These are phyloP conservation scores for Pyrus communis DNA, from an alignment of 306 rosid species.

Conservation along the genomic window DNA sequence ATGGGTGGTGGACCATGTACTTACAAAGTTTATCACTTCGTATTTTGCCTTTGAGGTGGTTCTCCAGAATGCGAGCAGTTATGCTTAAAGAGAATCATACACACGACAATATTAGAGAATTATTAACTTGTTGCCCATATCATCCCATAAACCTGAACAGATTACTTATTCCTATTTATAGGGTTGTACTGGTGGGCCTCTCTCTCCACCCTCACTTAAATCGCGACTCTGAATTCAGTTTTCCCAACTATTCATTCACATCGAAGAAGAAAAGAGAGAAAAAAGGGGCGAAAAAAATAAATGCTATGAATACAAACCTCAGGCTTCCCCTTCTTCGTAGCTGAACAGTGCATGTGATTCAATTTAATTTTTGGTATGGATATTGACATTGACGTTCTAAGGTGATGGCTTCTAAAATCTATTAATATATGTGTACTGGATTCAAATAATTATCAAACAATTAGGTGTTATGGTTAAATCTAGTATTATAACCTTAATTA, in stretches of 20 bases:
- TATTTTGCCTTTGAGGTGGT: neutral
- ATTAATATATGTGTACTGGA: neutral
- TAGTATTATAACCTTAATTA: neutral
- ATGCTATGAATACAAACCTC: neutral
- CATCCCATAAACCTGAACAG: neutral
- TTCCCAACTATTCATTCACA: neutral
- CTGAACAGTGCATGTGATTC: constrained; percentile 25
- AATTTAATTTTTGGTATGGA: constrained; percentile 21
- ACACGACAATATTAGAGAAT: too few species aligned
- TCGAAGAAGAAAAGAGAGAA: neutral
- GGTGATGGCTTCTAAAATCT: neutral
- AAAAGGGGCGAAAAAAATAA: neutral
- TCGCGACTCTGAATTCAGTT: neutral
- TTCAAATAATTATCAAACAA: too few species aligned
- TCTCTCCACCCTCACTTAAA: neutral
- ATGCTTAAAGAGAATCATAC: too few species aligned
- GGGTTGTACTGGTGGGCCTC: neutral
- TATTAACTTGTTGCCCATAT: too few species aligned
- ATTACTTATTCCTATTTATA: neutral
- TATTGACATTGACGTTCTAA: constrained; percentile 20
- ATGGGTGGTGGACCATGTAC: too few species aligned
- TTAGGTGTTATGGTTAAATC: too few species aligned
- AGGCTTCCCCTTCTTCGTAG: neutral
- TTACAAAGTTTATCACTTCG: too few species aligned
- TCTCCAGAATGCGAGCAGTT: neutral